Base-by-base conservation (phyloP, 257 asterid species). In the Forsythia viridissima region DNA sequence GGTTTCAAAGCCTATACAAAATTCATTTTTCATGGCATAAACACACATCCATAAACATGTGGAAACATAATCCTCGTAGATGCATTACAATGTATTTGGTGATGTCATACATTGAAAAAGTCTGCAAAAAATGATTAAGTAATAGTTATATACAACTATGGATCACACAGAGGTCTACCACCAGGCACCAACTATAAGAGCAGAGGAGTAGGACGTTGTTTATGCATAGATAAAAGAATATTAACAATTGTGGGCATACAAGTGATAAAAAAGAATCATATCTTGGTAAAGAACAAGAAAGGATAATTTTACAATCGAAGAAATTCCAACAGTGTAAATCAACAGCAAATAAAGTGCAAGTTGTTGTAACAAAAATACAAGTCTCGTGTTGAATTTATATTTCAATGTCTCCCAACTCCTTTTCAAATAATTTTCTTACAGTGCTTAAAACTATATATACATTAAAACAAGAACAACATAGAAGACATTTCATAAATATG, bases 301-400 rank as follows among this genome's bases (percentile, higher is more conserved):
- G 9, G 24, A 55, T 55, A 55, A 6, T 55, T 55, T 55, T 55
- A 55, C 65, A 55, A 8, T 55, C 20, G 24, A 55, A 55, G 65
- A 18, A 16, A 15, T 52, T 52, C 63, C 20, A 52, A 52, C 9
- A 43, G 10, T 6, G 21, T 5, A 55, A 5, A 16, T 55, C 65
- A 55, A n/a, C 3, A 55, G 65, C 24, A 55, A n/a, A 1, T 18
- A n/a, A 55, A 55, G 10, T 1, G 12, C 65, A 55, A 55, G 10
- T 55, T 51, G n/a, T 4, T 55, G 65, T 55, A 18, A 16, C 65
- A 55, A 74, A 74, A 18, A 21, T 24, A 57, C 76, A 80, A 24
- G 43, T 59, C 71, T 66, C 10, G 36, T 76, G 21, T 65, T 24
- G 51, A 48, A 72, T 30, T 39, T 59, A 68, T n/a, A 61, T 43